phyloP scores from a whole-genome alignment of 441 rosid species.

The Theobroma grandiflorum region DNA sequence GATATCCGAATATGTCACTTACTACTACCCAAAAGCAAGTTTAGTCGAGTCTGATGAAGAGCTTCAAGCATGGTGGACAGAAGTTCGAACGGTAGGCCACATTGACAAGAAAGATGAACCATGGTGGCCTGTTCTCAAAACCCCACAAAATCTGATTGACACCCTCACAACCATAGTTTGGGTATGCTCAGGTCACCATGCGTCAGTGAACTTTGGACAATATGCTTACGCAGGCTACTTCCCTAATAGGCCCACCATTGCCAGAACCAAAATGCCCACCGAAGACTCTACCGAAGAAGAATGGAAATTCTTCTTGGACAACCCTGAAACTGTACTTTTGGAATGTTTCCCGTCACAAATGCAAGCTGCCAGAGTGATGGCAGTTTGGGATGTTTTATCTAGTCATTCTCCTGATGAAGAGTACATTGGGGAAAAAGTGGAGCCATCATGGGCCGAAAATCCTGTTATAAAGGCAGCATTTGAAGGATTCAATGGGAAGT shows the following conservation, averaged over 20 bases:
- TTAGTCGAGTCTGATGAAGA: constrained; percentile 37
- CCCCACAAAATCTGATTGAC: constrained; percentile 41
- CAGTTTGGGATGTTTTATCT: constrained; percentile 46
- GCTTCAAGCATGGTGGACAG: constrained; percentile 48
- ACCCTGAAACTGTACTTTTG: constrained; percentile 45
- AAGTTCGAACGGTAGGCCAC: constrained; percentile 40
- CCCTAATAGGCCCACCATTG: constrained; percentile 75
- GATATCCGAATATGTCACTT: constrained; percentile 59
- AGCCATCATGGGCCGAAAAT: constrained; percentile 57
- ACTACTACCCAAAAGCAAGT: constrained; percentile 45
- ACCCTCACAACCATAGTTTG: constrained; percentile 51
- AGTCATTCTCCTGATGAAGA: constrained; percentile 65
- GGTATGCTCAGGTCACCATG: constrained; percentile 66
- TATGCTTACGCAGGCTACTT: constrained; percentile 72
- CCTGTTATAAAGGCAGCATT: constrained; percentile 58
- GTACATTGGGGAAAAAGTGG: constrained; percentile 52
- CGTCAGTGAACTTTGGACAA: constrained; percentile 74
- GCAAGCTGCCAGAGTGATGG: constrained; percentile 56
- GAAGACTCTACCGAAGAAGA: constrained; percentile 45
- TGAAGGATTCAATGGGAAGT: constrained; percentile 50
- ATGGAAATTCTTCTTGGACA: constrained; percentile 34
- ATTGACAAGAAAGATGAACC: constrained; percentile 46
- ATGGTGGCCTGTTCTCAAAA: constrained; percentile 44
- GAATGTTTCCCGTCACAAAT: constrained; percentile 52
- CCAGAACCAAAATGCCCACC: constrained; percentile 63